Evolutionary conservation across 1,284 basidiomycete species (phyloP).

Genomic region (Leccinum brunneo-olivaceum): DNA sequence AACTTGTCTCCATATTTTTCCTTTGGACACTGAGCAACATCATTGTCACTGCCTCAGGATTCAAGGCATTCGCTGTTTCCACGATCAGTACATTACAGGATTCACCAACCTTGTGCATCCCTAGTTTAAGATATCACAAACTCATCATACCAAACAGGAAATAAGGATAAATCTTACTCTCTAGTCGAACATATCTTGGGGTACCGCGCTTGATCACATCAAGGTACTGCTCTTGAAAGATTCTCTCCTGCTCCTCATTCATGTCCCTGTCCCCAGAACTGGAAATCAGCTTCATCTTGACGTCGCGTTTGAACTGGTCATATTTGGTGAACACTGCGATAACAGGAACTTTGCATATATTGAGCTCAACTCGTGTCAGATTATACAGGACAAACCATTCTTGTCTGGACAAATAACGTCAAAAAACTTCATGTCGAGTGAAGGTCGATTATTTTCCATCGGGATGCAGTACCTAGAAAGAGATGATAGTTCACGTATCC

Average conservation of each 20-base stretch:
- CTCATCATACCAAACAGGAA: not conserved
- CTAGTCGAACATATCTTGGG: not conserved
- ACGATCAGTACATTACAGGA: not conserved
- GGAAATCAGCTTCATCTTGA: not conserved
- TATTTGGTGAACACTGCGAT: conserved; percentile 9
- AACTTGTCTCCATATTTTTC: not conserved
- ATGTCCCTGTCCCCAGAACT: not conserved
- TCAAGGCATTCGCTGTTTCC: not conserved
- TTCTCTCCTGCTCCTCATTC: not conserved
- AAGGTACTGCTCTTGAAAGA: not conserved
- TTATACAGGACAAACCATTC: not conserved
- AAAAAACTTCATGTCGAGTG: conserved; percentile 1
- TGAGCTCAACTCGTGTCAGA: not conserved
- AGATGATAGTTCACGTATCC: not conserved
- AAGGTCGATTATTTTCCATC: conserved; percentile 2
- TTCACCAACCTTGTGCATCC: not conserved
- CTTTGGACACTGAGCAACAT: not conserved
- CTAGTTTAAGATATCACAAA: not conserved
- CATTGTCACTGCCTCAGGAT: not conserved
- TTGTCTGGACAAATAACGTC: conserved; percentile 2
- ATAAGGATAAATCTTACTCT: not conserved
- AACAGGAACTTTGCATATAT: not conserved
- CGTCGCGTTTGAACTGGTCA: conserved; percentile 5
- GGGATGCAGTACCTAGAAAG: conserved; percentile 3
- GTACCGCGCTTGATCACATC: not conserved